A percentile compares a stretch with the other conserved stretches of the same genome.
These are phyloP conservation scores for Dothistroma pini DNA, from an alignment of 2,329 filamentous ascomycete species.

Conservation along the genomic window DNA sequence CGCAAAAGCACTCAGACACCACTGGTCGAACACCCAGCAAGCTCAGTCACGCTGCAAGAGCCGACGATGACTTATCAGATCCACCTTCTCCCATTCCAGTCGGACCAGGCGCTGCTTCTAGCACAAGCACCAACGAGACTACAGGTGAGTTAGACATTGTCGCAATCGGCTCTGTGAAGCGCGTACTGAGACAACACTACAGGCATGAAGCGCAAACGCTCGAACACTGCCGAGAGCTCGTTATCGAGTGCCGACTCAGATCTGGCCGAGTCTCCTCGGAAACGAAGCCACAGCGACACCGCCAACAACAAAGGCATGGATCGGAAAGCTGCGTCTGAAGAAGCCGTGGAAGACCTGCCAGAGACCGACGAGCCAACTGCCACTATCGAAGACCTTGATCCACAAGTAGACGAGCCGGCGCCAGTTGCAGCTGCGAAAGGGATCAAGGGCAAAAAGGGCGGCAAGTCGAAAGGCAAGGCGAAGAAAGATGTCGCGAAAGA, in stretches of 20 bases:
- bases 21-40: slow-evolving; percentile 74
- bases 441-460: slow-evolving; percentile 44
- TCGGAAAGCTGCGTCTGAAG: slow-evolving; percentile 14
- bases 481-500: slow-evolving; percentile 33
- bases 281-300: slow-evolving; percentile 29
- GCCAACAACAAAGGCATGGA: slow-evolving; percentile 33
- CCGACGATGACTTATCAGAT: slow-evolving; percentile 41
- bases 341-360: slow-evolving; percentile 34
- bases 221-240: slow-evolving; percentile 40
- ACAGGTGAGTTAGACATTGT: slow-evolving; percentile 19
- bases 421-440: slow-evolving; percentile 32
- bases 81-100: slow-evolving; percentile 31
- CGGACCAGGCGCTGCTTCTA: slow-evolving; percentile 31
- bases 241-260: slow-evolving; percentile 36
- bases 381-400: slow-evolving; percentile 25
- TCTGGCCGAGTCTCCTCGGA: slow-evolving; percentile 34
- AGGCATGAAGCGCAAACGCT: slow-evolving; percentile 45
- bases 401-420: slow-evolving; percentile 30
- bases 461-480: slow-evolving; percentile 20
- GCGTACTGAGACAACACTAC: slow-evolving; percentile 3
- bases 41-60: slow-evolving; percentile 57
- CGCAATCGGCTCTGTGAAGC: not conserved
- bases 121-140: slow-evolving; percentile 31
- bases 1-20: slow-evolving; percentile 34
- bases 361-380: slow-evolving; percentile 39